Evolutionary conservation across 2,329 filamentous ascomycete species (phyloP), one percentile per base, ranked within the genome.

Genomic region (Phaeoacremonium minimum): DNA sequence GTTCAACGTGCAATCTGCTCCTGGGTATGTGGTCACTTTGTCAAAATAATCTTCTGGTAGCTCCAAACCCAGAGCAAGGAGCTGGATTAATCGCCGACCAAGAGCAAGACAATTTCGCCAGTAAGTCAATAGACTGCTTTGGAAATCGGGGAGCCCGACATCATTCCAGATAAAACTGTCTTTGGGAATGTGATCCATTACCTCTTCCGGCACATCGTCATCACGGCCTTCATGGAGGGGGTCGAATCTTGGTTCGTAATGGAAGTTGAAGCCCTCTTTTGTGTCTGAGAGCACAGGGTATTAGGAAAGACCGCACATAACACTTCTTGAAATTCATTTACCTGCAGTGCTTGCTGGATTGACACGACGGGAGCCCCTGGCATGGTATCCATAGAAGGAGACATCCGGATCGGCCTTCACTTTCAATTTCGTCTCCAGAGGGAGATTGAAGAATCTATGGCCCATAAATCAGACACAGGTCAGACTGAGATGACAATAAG

Each of bases 1-100:
- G 30, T 43, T 49, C 12, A 48, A 35, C 13, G 37, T 41, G 31
- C 36, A 41, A 37, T 47, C 46, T 14, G 41, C 40, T 17, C 46
- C 46, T 13, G 47, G 47, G 15, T 43, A 44, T 4, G 41, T 43
- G 17, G 38, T 33, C n/a, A 44, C 26, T 7, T 36, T 31, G 30
- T 47, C 40, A 35, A 51, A 49, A 29, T 46, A 44, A 26, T 37
- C 28, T 15, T 43, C 38, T 6, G 41, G 37, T 13, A 49, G 33
- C n/a, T 47, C 42, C 15, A 49, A 36, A 5, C 40, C 44, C 18
- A 47, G 18, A 13, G 47, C 47, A 7, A 49, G 43, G 18, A 46
- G 30, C 17, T 39, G 34, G 26, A 48, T 44, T 26, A 49, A 32
- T 15, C 38, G 42, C n/a, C 46, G 37, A 18, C 46, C 41, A 2